Evolutionary conservation across 1,139 yeast species (phyloP), one percentile per base, ranked within the genome.

Genomic region (Magnusiomyces tetraspermus): DNA sequence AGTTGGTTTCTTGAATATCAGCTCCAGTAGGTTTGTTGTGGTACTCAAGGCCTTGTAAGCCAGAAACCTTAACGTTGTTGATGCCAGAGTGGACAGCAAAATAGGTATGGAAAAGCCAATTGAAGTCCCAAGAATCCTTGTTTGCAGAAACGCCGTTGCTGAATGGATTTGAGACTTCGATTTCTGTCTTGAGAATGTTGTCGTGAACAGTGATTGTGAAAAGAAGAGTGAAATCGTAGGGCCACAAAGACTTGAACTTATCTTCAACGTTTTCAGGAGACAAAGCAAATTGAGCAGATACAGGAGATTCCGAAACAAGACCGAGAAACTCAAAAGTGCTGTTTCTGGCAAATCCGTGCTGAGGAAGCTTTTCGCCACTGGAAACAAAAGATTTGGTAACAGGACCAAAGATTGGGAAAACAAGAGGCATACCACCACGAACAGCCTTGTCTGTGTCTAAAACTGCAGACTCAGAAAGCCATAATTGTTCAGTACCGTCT

Each of bases 91-190:
- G 80, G 28, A 88, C 76, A 51, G 74, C 72, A 68, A 84, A 77
- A 67, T 92, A 92, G n/a, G 96, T 86, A 71, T 92, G 98, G 82
- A 92, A 89, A 58, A 92, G 77, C 85, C 96, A 88, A 67, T 90
- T 86, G 79, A 90, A 92, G 57, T 84, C 89, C 74, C 88, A 86
- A 2, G 78, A 64, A 23, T 45, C 22, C 2, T 40, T n/a, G 28
- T 46, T 31, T 15, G 22, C 26, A 19, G 33, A 21, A 45, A 74
- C 71, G 21, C 46, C 51, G 45, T 65, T 60, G 43, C 58, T 66
- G 53, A 85, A 92, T 17, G 82, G 71, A 68, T 92, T 92, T 62
- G 77, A 80, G 42, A 92, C 86, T 55, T 83, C 88, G 61, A 92
- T 80, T 30, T 76, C 68, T 10, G 96, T 85, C 59, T 73, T 77